phyloP scores from a whole-genome alignment of 352 stramenopile species.

The Phytophthora rubi region DNA sequence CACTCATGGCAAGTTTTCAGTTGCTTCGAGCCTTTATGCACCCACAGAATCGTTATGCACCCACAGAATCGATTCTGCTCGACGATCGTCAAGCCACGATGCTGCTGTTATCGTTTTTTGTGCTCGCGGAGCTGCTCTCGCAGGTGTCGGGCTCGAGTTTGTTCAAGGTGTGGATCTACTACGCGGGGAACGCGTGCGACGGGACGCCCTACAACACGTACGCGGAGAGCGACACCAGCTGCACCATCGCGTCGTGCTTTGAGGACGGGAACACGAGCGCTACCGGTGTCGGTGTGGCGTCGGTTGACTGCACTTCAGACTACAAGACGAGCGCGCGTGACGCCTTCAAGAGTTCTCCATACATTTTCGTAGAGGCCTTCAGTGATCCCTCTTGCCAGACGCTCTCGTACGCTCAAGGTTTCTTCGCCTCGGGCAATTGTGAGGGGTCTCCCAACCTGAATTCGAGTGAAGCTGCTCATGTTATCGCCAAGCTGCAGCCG shows the following conservation, averaged over 20 bases:
- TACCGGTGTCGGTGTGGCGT: slow-evolving; percentile 14
- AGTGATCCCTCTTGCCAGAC: slow-evolving; percentile 15
- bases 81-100: not conserved
- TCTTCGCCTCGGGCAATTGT: slow-evolving; percentile 28
- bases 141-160: slow-evolving; percentile 8
- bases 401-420: slow-evolving; percentile 21
- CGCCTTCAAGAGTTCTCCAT: slow-evolving; percentile 24
- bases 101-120: not conserved
- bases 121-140: not conserved
- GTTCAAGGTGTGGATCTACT: slow-evolving; percentile 32
- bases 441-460: slow-evolving; percentile 32
- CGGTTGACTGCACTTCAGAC: slow-evolving; percentile 34
- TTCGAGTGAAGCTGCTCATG: slow-evolving; percentile 16
- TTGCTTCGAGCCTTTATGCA: not conserved
- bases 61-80: not conserved
- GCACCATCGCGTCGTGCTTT: slow-evolving; percentile 6
- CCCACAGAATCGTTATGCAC: not conserved
- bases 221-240: slow-evolving; percentile 10
- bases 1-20: not conserved
- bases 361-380: slow-evolving; percentile 29
- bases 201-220: slow-evolving; percentile 35
- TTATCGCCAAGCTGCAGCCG: slow-evolving; percentile 21
- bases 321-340: slow-evolving; percentile 26
- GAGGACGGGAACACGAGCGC: slow-evolving; percentile 21
- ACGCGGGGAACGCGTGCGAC: slow-evolving; percentile 19